Evolutionary conservation across 495 filamentous ascomycete genomes (phyloP), one percentile per base, ranked within the genome.

Genomic region (Aspergillus baeticus): DNA sequence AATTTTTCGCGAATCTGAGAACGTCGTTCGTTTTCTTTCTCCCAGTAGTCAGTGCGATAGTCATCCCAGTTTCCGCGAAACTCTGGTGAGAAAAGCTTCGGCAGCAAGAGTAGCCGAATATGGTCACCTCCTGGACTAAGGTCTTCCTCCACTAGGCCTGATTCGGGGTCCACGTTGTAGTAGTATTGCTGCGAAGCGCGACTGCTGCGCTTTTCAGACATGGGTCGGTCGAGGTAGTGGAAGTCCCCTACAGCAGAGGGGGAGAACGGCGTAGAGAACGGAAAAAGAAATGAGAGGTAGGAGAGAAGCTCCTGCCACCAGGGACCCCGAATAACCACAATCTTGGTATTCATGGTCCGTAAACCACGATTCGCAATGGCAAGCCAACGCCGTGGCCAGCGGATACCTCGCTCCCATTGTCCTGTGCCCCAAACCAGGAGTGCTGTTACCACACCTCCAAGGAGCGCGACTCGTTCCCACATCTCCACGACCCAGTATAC

Each of bases 31-130:
- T 98, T 98, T 70, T 98, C 95, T 57, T 84, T 86, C 61, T 96
- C 94, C 94, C 94, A 98, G 66, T 96, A 98, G 55, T 96, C 92
- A 23, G 86, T 82, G 33, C 95, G 81, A 69, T 93, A 98, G 4
- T 91, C 69, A 63, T 98, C 94, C 94, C 94, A 98, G 57, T 95
- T 96, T 65, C 96, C 91, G n/a, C 94, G 84, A 66, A 98, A 98
- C 50, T 89, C 89, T 0, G 95, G 87, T 10, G 90, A 92, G 61
- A 98, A 98, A 0, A 92, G 90, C 70, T 98, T 98, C 5, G 94
- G 92, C 35, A 97, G 80, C 11, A 98, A 78, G 17, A 98, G 77
- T 20, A 98, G 81, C 64, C 94, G 95, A 33, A 98, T 84, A 64
- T 91, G 87, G 68, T 97, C 91, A 5, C 94, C 94, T 8, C 93